Percentiles rank a stretch among this genome's conserved stretches.
phyloP scores from a whole-genome alignment of 148 eudicot genomes.

The Nepenthes mirabilis region DNA sequence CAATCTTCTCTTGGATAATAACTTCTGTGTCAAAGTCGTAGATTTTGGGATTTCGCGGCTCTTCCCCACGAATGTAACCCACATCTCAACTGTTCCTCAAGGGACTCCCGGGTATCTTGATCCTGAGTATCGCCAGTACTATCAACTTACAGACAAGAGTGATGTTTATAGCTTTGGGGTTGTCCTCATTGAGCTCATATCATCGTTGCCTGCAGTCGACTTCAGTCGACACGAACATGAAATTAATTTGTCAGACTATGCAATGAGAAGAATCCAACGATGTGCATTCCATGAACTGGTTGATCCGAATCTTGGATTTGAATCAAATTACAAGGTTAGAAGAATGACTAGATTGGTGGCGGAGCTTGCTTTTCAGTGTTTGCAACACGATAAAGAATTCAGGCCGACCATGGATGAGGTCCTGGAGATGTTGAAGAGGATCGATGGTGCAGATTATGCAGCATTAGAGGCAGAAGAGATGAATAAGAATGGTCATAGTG shows the following conservation, averaged over 20 bases:
- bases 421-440: conserved; percentile 21
- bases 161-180: conserved; percentile 88
- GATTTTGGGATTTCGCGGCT: conserved; percentile 64
- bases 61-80: conserved; percentile 37
- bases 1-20: conserved; percentile 45
- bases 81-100: conserved; percentile 66
- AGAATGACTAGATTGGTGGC: conserved; percentile 47
- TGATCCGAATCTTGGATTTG: conserved; percentile 35
- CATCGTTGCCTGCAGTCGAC: conserved; percentile 60
- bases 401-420: conserved; percentile 69
- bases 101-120: conserved; percentile 81
- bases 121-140: conserved; percentile 59
- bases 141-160: conserved; percentile 58
- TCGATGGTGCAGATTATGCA: conserved; percentile 15
- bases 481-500: conserved; percentile 1
- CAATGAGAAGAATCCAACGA: conserved; percentile 41
- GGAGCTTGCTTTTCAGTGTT: conserved; percentile 55
- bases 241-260: conserved; percentile 51
- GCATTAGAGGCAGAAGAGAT: conserved; percentile 3
- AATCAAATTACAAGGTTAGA: conserved; percentile 18
- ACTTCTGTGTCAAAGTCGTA: conserved; percentile 51
- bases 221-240: conserved; percentile 36
- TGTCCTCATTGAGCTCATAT: conserved; percentile 56
- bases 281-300: conserved; percentile 39
- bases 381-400: conserved; percentile 46